Percentiles rank a stretch among this genome's conserved stretches.
phyloP scores from a whole-genome alignment of 1,284 basidiomycete genomes.

The Anthracocystis panici-leucophaei region DNA sequence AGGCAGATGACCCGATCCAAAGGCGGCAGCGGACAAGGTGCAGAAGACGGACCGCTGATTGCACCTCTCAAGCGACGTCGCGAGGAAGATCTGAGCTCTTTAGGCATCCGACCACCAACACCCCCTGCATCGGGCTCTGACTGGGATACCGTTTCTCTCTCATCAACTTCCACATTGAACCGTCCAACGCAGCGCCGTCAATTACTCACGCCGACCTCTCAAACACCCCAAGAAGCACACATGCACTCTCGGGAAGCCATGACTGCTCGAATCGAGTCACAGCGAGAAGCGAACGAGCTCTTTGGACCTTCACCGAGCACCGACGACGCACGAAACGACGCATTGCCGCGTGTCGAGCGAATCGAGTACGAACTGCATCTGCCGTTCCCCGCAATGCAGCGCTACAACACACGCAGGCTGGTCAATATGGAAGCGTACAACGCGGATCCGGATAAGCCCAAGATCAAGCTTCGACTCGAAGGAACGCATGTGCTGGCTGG shows the following conservation, averaged over 20 bases:
- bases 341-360: conserved; percentile 44
- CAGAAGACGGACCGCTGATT: conserved; percentile 55
- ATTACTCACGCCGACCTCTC: conserved; percentile 24
- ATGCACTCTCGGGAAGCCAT: conserved; percentile 10
- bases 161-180: conserved; percentile 22
- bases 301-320: conserved; percentile 28
- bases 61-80: conserved; percentile 43
- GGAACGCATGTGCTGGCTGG: conserved; percentile 56
- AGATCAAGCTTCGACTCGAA: conserved; percentile 51
- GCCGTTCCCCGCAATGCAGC: conserved; percentile 41
- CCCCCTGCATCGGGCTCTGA: conserved; percentile 35
- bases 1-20: conserved; percentile 40
- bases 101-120: conserved; percentile 37
- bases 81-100: conserved; percentile 32
- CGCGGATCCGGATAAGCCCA: conserved; percentile 36
- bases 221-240: conserved; percentile 26
- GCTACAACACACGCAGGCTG: conserved; percentile 43
- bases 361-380: conserved; percentile 56
- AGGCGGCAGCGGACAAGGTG: conserved; percentile 27
- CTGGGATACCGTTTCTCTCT: conserved; percentile 32
- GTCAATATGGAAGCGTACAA: conserved; percentile 47
- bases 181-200: conserved; percentile 11
- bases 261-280: conserved; percentile 14
- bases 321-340: conserved; percentile 1
- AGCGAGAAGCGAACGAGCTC: conserved; percentile 46